Evolutionary conservation across 1,284 basidiomycete species (phyloP), one percentile per base, ranked within the genome.

Genomic region (Marasmius oreades): DNA sequence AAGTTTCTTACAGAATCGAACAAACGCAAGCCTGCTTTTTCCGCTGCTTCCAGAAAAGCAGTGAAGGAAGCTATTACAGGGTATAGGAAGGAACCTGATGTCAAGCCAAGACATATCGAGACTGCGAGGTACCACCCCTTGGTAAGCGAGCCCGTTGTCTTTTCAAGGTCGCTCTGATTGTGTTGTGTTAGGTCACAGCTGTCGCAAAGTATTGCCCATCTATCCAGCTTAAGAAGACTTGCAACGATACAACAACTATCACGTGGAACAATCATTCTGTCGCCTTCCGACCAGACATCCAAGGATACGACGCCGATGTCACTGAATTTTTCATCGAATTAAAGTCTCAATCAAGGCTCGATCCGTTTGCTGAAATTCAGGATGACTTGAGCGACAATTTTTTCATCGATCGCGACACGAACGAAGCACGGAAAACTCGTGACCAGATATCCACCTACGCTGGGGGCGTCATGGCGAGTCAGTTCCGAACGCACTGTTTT

Each of bases 401-500:
- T 11, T 8, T 24, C 12, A 5, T 14, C 44, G 44, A 11, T 11
- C 20, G 11, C 11, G 5, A 7, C 11, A 20, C 11, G 2, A 23
- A 18, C 5, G n/a, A 18, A 8, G 44, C 20, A 18, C 12, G 20
- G 14, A 28, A 51, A 28, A 33, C 26, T 10, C 37, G 52, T 10
- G 52, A 26, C 10, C 56, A 57, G 18, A 45, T 57, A 12, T 18
- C 23, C 5, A 39, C 55, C 7, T 63, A 63, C 26, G 60, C 62
- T 3, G 37, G 52, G 18, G 54, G 54, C 10, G 54, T 45, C 3
- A 60, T 62, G 47, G 59, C 52, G 51, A 1, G 24, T 5, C 60
- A 62, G 23, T 61, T 59, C 33, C 55, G 62, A 0, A 56, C 61
- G 8, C 64, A 65, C 10, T 45, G 55, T 1, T 62, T 65, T 43